A percentile compares a stretch with the other conserved stretches of the same genome.
Evolutionary conservation across 768 basidiomycete species (phyloP).

Genomic region (Suillus weaverae): DNA sequence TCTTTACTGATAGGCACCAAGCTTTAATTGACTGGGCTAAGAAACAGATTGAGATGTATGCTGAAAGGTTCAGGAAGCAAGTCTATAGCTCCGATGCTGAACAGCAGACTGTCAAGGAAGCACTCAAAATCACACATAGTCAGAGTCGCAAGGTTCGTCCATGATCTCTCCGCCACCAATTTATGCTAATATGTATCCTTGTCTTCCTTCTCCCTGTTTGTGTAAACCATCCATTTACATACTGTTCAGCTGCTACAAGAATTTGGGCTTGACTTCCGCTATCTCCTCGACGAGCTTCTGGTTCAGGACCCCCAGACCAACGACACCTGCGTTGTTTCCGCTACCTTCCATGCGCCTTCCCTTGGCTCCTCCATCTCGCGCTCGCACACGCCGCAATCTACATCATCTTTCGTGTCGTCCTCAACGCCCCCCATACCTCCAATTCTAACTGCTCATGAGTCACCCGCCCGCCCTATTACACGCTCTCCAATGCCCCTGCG

Average conservation of each 20-base stretch:
- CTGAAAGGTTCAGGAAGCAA: conserved; percentile 84
- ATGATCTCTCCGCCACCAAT: not conserved
- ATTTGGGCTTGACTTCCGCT: conserved; percentile 91
- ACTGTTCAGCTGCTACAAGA: conserved; percentile 75
- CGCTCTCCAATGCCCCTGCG: conserved; percentile 24
- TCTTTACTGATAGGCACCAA: conserved; percentile 30
- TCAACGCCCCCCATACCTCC: conserved; percentile 10
- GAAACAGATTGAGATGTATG: conserved; percentile 78
- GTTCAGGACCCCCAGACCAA: conserved; percentile 48
- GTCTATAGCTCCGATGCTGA: conserved; percentile 86
- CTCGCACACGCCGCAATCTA: conserved; percentile 16
- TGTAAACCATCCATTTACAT: conserved; percentile 2
- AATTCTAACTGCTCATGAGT: conserved; percentile 20
- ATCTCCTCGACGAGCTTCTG: conserved; percentile 79
- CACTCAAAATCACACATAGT: conserved; percentile 68
- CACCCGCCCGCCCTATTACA: conserved; percentile 29
- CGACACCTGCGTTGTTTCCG: conserved; percentile 29
- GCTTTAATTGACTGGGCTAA: conserved; percentile 96
- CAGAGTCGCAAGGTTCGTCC: conserved; percentile 80
- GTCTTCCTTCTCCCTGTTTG: not conserved
- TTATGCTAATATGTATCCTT: not conserved
- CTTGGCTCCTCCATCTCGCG: conserved; percentile 26
- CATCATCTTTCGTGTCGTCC: conserved; percentile 5
- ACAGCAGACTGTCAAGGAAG: conserved; percentile 69
- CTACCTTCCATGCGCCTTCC: conserved; percentile 19